Base-by-base conservation (phyloP, 2,329 filamentous ascomycete species). In the Cladosporium austrohemisphaericum region DNA sequence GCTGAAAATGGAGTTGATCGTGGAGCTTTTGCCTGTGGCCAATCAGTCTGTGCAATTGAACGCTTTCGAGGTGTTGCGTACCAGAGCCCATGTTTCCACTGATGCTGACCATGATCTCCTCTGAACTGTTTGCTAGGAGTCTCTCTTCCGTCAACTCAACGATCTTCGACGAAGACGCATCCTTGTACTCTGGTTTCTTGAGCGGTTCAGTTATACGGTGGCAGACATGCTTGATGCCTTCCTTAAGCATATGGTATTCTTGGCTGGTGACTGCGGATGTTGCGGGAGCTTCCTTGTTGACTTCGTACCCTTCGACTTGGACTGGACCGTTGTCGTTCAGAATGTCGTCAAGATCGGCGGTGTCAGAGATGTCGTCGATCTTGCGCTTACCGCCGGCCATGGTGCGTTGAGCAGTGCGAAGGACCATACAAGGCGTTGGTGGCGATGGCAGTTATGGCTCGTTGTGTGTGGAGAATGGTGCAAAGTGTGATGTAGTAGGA, bases 1-100 rank as follows among this genome's bases (percentile, higher is more conserved):
- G 14, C 50, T 50, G 1, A 60, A 47, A 2, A 60, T 35, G 1
- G 58, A 60, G 35, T 62, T 62, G 52, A 60, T 54, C 2, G 52
- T 18, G 1, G 52, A 51, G 45, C 58, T 60, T 32, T 62, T 60
- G 5, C 44, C 44, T 47, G 5, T 4, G 1, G 6, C 1, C 4
- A 22, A 4, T 47, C 4, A 47, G 25, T 23, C n/a, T n/a, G n/a
- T n/a, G n/a, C n/a, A n/a, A n/a, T n/a, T n/a, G n/a, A 22, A 16
- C 14, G 5, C 8, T 7, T 7, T 2, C 13, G 2, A 16, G n/a
- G 13, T 1, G 5, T 13, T 7, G n/a, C 20, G 9, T 35, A 51
- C 58, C 58, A 3, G 51, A 23, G 4, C 20, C 45, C 57, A 60
- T 61, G 28, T 54, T 44, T 1, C 58, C 57, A 6, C 25, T 19